These are phyloP conservation scores for Pythium sukuiense DNA, from an alignment of 352 stramenopile species.

Conservation along the genomic window DNA sequence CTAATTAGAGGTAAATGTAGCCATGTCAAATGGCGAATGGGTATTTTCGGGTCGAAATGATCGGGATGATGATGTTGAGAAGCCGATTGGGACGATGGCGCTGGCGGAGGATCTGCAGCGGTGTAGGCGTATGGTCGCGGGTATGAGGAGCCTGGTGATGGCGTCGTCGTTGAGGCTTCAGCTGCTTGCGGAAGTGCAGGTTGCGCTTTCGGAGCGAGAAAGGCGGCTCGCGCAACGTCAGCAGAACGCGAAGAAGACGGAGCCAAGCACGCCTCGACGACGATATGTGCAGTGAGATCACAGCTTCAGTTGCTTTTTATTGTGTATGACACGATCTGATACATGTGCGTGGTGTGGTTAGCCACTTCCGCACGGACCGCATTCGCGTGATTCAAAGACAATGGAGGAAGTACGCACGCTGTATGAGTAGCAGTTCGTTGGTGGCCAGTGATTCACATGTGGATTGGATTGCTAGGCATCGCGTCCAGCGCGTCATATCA, in stretches of 20 bases:
- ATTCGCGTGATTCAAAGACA: conserved; percentile 28
- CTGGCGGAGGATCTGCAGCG: conserved; percentile 39
- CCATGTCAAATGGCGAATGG: conserved; percentile 9
- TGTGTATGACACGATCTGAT: no score
- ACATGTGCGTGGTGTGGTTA: no score
- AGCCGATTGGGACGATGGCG: background rate
- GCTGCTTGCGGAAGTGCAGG: conserved; percentile 34
- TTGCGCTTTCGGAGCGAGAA: conserved; percentile 11
- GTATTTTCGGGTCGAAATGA: conserved; percentile 21
- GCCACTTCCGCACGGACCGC: conserved; percentile 12
- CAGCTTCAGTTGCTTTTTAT: no score
- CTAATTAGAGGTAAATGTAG: conserved; percentile 16
- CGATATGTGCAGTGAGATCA: conserved; percentile 34
- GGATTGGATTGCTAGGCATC: no score
- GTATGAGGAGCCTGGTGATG: conserved; percentile 50
- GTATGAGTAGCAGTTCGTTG: no score
- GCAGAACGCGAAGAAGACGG: background rate
- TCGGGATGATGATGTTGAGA: background rate
- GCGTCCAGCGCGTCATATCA: conserved; percentile 23
- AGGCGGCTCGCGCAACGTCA: conserved; percentile 5
- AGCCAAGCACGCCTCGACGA: conserved; percentile 26
- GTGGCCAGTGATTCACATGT: background rate
- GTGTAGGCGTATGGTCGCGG: conserved; percentile 49
- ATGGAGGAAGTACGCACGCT: conserved; percentile 23
- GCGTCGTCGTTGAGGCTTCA: conserved; percentile 41